Evolutionary conservation across 371 early-diverging fungal genomes (phyloP).

Genomic region (Mortierella sp.): DNA sequence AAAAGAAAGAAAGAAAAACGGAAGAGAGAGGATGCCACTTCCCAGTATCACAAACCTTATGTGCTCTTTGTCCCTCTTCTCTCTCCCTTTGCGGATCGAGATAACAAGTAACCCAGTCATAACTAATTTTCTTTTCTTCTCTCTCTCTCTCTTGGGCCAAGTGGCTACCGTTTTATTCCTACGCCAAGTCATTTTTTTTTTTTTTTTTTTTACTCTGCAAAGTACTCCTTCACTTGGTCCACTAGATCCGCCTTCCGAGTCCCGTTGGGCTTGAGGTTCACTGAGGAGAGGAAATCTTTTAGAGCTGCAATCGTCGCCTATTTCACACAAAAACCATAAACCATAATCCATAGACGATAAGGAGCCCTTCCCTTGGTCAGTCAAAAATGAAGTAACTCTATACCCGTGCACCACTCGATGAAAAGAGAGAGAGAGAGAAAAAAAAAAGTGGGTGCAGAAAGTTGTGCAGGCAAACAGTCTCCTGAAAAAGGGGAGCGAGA

Average conservation of each 20-base stretch:
- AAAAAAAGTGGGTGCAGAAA: conserved; percentile 4
- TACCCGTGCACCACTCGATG: no score
- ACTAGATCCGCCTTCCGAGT: conserved; percentile 65
- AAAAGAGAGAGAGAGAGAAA: neutral
- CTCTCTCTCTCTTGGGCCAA: neutral
- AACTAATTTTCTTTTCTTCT: no score
- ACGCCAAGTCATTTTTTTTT: neutral
- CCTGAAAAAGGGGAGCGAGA: neutral
- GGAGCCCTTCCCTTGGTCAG: neutral
- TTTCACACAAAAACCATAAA: neutral
- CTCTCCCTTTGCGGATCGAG: neutral
- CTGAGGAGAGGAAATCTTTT: conserved; percentile 59
- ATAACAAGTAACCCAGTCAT: no score
- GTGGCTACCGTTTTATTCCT: no score
- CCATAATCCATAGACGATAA: conserved; percentile 26
- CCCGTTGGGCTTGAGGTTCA: conserved; percentile 48
- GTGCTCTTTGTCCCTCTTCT: neutral
- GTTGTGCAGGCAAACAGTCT: neutral
- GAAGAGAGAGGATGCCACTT: conserved; percentile 4
- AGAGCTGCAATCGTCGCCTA: conserved; percentile 60
- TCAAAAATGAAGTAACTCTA: neutral
- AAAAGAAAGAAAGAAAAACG: neutral
- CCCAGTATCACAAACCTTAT: neutral
- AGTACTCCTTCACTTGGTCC: conserved; percentile 56
- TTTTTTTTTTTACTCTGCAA: conserved; percentile 19